Percentiles rank a stretch among this genome's conserved stretches.
Conservation (phyloP, 2,329 filamentous ascomycete species). For the Monilinia vaccinii-corymbosi region DNA sequence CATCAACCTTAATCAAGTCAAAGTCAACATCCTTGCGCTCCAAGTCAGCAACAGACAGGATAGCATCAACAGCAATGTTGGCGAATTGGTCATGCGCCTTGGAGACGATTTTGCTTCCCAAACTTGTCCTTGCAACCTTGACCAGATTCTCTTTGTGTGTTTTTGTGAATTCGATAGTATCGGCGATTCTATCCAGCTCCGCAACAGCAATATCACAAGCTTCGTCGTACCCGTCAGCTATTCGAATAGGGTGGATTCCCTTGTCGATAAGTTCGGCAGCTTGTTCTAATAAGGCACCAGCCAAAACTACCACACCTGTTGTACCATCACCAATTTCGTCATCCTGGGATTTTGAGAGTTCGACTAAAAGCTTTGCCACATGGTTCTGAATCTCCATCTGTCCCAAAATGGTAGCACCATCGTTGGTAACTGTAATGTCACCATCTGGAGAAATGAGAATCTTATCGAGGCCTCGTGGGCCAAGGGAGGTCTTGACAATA, state of each 20-base stretch:
- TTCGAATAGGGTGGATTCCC: slow-evolving; percentile 97
- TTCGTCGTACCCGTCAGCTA: slow-evolving; percentile 96
- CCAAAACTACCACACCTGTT: slow-evolving; percentile 92
- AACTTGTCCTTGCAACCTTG: slow-evolving; percentile 89
- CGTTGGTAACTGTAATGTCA: slow-evolving; percentile 98
- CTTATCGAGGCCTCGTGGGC: slow-evolving; percentile 94
- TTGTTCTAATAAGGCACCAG: slow-evolving; percentile 90
- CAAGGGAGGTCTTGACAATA: slow-evolving; percentile 94
- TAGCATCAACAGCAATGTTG: slow-evolving; percentile 93
- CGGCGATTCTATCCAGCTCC: slow-evolving; percentile 87
- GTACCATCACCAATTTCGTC: slow-evolving; percentile 98
- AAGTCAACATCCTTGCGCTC: slow-evolving; percentile 97
- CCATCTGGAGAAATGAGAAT: slow-evolving; percentile 97
- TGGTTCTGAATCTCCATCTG: slow-evolving; percentile 99
- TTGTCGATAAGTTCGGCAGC: slow-evolving; percentile 98
- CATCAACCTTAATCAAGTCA: slow-evolving; percentile 98
- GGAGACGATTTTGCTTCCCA: slow-evolving; percentile 98
- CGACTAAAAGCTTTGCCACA: slow-evolving; percentile 91
- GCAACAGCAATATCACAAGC: slow-evolving; percentile 94
- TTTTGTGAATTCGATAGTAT: slow-evolving; percentile 76
- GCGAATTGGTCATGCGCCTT: slow-evolving; percentile 98
- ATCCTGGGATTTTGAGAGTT: slow-evolving; percentile 96
- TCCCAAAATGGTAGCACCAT: slow-evolving; percentile 92
- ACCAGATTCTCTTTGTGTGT: slow-evolving; percentile 77
- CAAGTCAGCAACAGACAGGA: slow-evolving; percentile 90